Evolutionary conservation across 352 stramenopile species (phyloP), one percentile per base, ranked within the genome.

Genomic region (Peronospora belbahrii): DNA sequence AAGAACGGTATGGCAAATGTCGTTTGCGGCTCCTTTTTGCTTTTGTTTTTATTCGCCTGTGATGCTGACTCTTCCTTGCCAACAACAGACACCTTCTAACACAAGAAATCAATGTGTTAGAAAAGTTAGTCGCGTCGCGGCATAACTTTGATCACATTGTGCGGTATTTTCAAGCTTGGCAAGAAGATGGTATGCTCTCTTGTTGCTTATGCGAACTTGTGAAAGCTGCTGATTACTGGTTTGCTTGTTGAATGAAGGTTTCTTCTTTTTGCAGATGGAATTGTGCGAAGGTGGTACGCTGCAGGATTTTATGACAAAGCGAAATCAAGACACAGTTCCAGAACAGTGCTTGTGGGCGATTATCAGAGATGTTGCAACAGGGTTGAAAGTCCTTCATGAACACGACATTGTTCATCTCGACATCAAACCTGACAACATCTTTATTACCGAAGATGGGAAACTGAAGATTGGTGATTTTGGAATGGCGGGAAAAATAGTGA

Each of bases 401-500:
- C 70, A 94, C 39, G 57, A 70, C 0, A 78, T 98, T 23, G 86
- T 98, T 14, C 95, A 98, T 52, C 70, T 97, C 35, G 95, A 98
- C 54, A 89, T 98, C 52, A 98, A 98, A 57, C 92, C 94, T 9
- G 89, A 93, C n/a, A 98, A 98, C 54, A 85, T 98, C 40, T 96
- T 98, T 54, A 80, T 95, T 20, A 70, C 72, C 1, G 46, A 63
- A 11, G 40, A 78, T 14, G 82, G 83, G 1, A 24, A 39, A 10
- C 40, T 96, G 15, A 94, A 95, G 53, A 70, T 96, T 41, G 86
- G 83, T 10, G 95, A 98, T 62, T 97, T 98, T 49, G 95, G 95
- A 15, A 83, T 97, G 53, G 88, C 92, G 0, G 79, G 70, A 6
- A 65, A 78, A 25, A 58, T 70, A 17, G 57, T 70, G 1, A 64